Conservation (phyloP, 305 asterid genomes). For the Solanum hybrid region DNA sequence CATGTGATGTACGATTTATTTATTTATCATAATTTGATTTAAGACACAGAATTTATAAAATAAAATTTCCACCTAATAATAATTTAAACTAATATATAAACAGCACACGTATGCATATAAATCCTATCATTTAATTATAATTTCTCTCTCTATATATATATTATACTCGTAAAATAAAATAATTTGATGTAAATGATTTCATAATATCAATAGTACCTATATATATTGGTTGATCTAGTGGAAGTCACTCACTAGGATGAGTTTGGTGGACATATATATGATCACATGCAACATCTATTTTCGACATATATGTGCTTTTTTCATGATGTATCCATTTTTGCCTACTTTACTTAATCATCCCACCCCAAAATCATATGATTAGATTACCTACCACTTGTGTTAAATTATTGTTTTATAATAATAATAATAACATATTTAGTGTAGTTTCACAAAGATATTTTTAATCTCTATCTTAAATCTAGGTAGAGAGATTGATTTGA, state of each 20-base stretch:
- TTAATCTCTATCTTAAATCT: neutral
- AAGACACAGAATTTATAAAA: neutral
- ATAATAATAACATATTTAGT: neutral
- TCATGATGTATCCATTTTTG: neutral
- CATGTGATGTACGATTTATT: neutral
- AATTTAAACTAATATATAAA: neutral
- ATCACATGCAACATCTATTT: conserved; percentile 23
- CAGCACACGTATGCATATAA: neutral
- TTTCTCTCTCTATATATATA: neutral
- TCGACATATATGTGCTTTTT: conserved; percentile 34
- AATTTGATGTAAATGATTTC: neutral
- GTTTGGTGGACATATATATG: neutral
- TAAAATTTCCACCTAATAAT: neutral
- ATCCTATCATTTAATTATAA: neutral
- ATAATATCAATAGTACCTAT: neutral
- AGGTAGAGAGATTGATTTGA: neutral
- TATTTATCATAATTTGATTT: neutral
- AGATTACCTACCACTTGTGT: conserved; percentile 11
- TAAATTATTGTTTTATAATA: neutral
- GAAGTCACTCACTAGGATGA: conserved; percentile 17
- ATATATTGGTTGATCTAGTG: conserved; percentile 10
- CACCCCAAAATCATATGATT: conserved; percentile 3
- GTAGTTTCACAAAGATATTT: neutral
- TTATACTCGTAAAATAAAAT: neutral
- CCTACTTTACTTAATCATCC: neutral